Evolutionary conservation across 768 basidiomycete genomes (phyloP), one percentile per base, ranked within the genome.

Genomic region (Leccinum pellstonianum): DNA sequence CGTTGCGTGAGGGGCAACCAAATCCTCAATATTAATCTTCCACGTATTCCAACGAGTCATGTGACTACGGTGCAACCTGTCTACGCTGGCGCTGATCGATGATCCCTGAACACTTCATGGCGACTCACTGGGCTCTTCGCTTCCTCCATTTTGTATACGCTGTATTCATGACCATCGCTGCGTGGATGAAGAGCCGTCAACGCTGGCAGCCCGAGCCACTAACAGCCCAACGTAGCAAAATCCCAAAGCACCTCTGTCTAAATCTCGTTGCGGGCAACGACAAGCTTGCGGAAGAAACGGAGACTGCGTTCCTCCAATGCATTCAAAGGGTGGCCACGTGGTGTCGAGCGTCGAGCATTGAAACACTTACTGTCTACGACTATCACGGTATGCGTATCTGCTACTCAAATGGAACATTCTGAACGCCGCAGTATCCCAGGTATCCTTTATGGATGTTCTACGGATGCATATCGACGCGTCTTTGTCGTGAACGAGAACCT

Each of bases 291-390:
- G 75, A 78, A 21, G 70, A 71, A 29, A 70, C 77, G 3, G 79
- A 80, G 57, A 70, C 71, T 19, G 75, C 72, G 38, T 71, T 90
- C 54, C 70, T 85, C 17, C 77, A 84, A 63, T 85, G 81, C 63
- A 77, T 88, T 10, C 71, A 81, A 53, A 77, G 77, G 50, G 79
- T 80, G 12, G 81, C 81, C 9, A 70, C 70, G 10, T 93, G 88
- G 86, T 91, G 87, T 74, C 80, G 78, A 56, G 70, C 64, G n/a
- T 74, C 77, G 33, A 88, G 89, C 14, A 83, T 93, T 52, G 73
- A 76, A 61, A 79, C 80, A 54, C 76, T 93, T 51, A 90, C 86
- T 10, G 78, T 90, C 4, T 93, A 91, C 62, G 91, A 93, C 68
- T 79, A 81, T 57, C 75, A 82, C 57, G 91, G 91, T 91, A 67